Evolutionary conservation across 2,329 filamentous ascomycete genomes (phyloP).

Genomic region (Apiospora aurea): DNA sequence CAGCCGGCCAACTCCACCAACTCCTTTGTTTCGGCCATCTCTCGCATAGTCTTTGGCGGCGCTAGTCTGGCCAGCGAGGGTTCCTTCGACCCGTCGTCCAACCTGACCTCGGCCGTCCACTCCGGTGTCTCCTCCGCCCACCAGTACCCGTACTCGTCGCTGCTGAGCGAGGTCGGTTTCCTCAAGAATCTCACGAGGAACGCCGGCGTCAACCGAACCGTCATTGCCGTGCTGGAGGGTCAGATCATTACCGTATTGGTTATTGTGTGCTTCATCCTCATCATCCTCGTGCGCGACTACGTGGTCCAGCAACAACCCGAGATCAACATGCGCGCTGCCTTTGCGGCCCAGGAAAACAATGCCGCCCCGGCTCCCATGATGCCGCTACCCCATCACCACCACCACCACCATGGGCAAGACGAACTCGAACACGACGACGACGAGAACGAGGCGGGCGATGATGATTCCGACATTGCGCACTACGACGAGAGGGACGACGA

Average conservation of each 20-base stretch:
- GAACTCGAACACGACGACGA: constrained; percentile 5
- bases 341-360: constrained; percentile 57
- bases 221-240: constrained; percentile 88
- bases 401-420: constrained; percentile 29
- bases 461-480: constrained; percentile 24
- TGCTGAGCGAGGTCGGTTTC: constrained; percentile 65
- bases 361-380: constrained; percentile 19
- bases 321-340: constrained; percentile 78
- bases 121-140: constrained; percentile 31
- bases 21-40: constrained; percentile 19
- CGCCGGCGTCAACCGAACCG: constrained; percentile 74
- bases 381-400: constrained; percentile 30
- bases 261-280: constrained; percentile 92
- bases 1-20: constrained; percentile 23
- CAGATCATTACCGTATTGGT: constrained; percentile 92
- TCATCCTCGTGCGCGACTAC: constrained; percentile 96
- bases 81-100: constrained; percentile 25
- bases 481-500: constrained; percentile 30
- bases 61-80: constrained; percentile 1
- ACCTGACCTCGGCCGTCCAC: constrained; percentile 34
- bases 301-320: constrained; percentile 97
- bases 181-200: constrained; percentile 71
- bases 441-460: constrained; percentile 20
- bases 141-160: constrained; percentile 41
- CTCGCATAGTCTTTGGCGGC: constrained; percentile 24